Percentiles rank a stretch among this genome's conserved stretches.
Evolutionary conservation across 352 stramenopile genomes (phyloP).

Genomic region (Thraustotheca clavata): DNA sequence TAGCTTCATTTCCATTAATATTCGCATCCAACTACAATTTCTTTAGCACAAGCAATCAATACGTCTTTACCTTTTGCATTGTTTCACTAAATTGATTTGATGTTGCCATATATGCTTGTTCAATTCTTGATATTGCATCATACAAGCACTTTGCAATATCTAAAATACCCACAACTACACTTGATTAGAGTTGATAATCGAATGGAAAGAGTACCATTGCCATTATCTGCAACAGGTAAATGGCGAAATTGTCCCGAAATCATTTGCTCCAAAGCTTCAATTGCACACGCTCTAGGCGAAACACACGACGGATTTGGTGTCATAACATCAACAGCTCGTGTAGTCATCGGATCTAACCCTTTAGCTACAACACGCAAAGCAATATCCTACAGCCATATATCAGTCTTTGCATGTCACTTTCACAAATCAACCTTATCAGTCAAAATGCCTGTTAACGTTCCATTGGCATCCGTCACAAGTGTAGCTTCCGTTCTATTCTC

Average conservation of each 20-base stretch:
- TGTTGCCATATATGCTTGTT: slow-evolving; percentile 79
- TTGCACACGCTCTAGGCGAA: slow-evolving; percentile 83
- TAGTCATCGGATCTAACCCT: slow-evolving; percentile 65
- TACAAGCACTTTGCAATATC: slow-evolving; percentile 99
- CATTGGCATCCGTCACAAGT: slow-evolving; percentile 83
- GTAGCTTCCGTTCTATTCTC: slow-evolving; percentile 88
- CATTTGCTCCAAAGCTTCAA: slow-evolving; percentile 97
- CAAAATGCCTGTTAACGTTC: slow-evolving; percentile 90
- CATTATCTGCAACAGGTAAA: slow-evolving; percentile 89
- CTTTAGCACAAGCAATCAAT: not conserved
- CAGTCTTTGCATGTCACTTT: not conserved
- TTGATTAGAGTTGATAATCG: not conserved
- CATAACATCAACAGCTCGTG: slow-evolving; percentile 88
- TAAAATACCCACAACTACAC: slow-evolving; percentile 90
- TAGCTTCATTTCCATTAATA: slow-evolving; percentile 42
- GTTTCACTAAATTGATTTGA: slow-evolving; percentile 57
- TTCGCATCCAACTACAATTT: slow-evolving; percentile 41
- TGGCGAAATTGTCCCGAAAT: slow-evolving; percentile 94
- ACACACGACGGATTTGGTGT: slow-evolving; percentile 94
- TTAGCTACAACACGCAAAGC: slow-evolving; percentile 89
- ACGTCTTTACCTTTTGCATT: slow-evolving; percentile 54
- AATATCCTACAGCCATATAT: slow-evolving; percentile 70
- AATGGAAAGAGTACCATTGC: not conserved
- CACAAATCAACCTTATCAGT: slow-evolving; percentile 81
- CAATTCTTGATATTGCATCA: slow-evolving; percentile 95